A percentile compares a stretch with the other conserved stretches of the same genome.
Evolutionary conservation across 1,284 basidiomycete species (phyloP).

Genomic region (Boletus semigastroideus): DNA sequence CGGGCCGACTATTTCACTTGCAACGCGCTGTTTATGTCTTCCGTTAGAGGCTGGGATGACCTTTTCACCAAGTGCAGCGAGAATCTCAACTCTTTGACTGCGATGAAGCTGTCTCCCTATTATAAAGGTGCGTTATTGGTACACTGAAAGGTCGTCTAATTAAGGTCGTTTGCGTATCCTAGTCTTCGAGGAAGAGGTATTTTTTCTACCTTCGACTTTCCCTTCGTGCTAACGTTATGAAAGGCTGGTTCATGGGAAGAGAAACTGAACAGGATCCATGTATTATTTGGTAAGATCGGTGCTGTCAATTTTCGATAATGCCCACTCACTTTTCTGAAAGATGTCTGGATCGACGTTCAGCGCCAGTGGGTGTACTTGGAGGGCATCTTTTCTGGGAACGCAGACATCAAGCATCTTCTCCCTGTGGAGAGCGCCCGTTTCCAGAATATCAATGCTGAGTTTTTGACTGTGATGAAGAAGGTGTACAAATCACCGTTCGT

Average conservation of each 20-base stretch:
- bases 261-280: constrained; percentile 92
- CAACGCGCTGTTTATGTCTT: constrained; percentile 12
- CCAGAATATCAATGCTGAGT: constrained; percentile 98
- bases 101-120: constrained; percentile 97
- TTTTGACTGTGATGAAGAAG: constrained; percentile 98
- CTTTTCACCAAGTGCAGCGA: constrained; percentile 96
- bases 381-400: constrained; percentile 98
- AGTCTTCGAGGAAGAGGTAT: constrained; percentile 92
- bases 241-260: constrained; percentile 91
- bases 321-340: constrained; percentile 39
- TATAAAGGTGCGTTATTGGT: constrained; percentile 71
- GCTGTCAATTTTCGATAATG: background rate
- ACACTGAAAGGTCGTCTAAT: background rate
- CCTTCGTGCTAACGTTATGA: constrained; percentile 13
- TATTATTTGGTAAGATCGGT: constrained; percentile 77
- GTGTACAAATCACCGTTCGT: constrained; percentile 99
- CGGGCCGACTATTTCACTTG: constrained; percentile 12
- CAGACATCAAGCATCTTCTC: constrained; percentile 97
- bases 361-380: constrained; percentile 99
- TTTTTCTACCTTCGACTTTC: background rate
- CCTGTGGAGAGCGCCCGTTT: constrained; percentile 97
- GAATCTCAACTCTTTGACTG: constrained; percentile 92
- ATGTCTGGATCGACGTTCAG: constrained; percentile 99
- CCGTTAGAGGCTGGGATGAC: constrained; percentile 90
- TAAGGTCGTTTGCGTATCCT: constrained; percentile 11